Evolutionary conservation across 176 grass and related monocot species (phyloP).

Genomic region (Eragrostis nindensis): DNA sequence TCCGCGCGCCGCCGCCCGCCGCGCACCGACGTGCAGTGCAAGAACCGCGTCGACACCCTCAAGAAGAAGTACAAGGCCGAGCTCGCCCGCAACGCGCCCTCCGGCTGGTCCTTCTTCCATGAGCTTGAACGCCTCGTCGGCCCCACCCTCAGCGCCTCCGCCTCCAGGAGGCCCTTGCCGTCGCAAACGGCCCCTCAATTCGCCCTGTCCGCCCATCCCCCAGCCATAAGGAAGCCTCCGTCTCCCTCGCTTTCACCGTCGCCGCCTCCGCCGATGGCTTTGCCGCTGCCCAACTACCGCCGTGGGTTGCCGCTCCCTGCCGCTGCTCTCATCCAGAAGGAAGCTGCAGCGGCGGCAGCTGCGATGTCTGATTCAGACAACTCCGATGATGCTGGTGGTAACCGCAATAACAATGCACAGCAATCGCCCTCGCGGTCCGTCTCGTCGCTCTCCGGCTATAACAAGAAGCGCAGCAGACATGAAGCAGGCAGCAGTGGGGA

Average conservation of each 20-base stretch:
- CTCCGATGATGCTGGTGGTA: conserved; percentile 43
- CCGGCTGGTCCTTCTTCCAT: conserved; percentile 74
- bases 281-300: conserved; percentile 46
- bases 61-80: conserved; percentile 99
- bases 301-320: conserved; percentile 39
- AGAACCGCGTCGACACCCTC: conserved; percentile 96
- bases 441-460: conserved; percentile 52
- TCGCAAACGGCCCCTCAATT: conserved; percentile 10
- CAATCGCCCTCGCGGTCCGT: conserved; percentile 49
- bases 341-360: conserved; percentile 45
- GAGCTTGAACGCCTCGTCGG: conserved; percentile 85
- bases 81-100: conserved; percentile 50
- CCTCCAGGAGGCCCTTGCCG: conserved; percentile 38
- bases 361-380: conserved; percentile 38
- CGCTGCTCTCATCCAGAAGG: conserved; percentile 58
- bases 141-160: conserved; percentile 43
- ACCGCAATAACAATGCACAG: conserved; percentile 33
- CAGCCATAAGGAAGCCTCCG: conserved; percentile 9
- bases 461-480: conserved; percentile 28
- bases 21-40: conserved; percentile 96
- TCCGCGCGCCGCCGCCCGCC: conserved; percentile 71
- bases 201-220: conserved; percentile 15
- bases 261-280: conserved; percentile 45
- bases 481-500: conserved; percentile 30
- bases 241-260: conserved; percentile 46